Percentiles rank a stretch among this genome's conserved stretches.
phyloP scores from a whole-genome alignment of 2,329 filamentous ascomycete genomes.

The Xylariaceae sp. region DNA sequence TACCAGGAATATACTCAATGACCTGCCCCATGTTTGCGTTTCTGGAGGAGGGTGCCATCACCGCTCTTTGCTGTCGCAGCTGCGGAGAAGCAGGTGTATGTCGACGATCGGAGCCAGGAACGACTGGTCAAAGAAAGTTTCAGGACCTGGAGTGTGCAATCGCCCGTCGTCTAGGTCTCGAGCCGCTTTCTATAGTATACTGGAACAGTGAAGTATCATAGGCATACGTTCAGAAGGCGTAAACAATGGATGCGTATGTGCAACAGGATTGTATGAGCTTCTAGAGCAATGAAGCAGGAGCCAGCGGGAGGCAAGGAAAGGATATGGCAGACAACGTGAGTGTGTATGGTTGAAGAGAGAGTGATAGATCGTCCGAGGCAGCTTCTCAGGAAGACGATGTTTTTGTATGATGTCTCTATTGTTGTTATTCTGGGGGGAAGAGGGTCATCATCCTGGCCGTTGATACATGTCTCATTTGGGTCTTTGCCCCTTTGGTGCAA shows the following conservation, averaged over 20 bases:
- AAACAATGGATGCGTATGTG: conserved; percentile 6
- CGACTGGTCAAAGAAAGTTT: conserved; percentile 10
- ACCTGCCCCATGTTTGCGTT: conserved; percentile 73
- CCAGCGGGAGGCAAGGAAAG: background rate
- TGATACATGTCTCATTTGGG: conserved; percentile 21
- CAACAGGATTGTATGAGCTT: too few species aligned
- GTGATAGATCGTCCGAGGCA: background rate
- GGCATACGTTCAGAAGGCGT: background rate
- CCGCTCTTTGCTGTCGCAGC: too few species aligned
- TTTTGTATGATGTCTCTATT: conserved; percentile 27
- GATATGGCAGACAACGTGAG: conserved; percentile 3
- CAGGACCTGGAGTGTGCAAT: conserved; percentile 6
- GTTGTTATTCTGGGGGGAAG: conserved; percentile 25
- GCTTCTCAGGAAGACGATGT: conserved; percentile 20
- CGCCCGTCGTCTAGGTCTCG: too few species aligned
- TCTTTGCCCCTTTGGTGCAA: conserved; percentile 15
- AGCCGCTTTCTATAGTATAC: too few species aligned
- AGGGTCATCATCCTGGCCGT: conserved; percentile 12
- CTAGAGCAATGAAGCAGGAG: conserved; percentile 1
- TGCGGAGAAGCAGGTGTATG: too few species aligned
- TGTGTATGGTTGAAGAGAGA: conserved; percentile 3
- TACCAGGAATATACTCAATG: conserved; percentile 95
- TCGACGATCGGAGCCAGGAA: too few species aligned
- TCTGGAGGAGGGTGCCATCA: conserved; percentile 39
- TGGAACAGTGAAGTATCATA: too few species aligned